A percentile compares a stretch with the other conserved stretches of the same genome.
Evolutionary conservation across 192 early-diverging fungal species (phyloP).

Genomic region (Polychytrium aggregatum): DNA sequence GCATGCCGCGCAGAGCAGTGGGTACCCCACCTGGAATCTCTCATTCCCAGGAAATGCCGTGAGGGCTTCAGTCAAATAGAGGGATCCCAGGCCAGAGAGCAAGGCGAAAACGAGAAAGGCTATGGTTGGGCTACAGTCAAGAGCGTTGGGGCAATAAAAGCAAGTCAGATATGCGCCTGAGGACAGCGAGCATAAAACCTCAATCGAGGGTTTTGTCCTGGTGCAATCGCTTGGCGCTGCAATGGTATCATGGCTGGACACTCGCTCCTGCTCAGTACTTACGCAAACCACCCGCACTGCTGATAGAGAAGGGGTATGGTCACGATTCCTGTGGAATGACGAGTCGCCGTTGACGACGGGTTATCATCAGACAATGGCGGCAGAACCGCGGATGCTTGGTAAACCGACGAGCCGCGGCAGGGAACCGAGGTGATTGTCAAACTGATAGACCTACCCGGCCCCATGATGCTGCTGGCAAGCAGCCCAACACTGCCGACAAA

Average conservation of each 20-base stretch:
- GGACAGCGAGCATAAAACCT: not conserved
- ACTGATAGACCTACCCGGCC: conserved; percentile 20
- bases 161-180: no score
- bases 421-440: not conserved
- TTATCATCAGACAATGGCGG: no score
- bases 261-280: not conserved
- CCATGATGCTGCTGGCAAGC: conserved; percentile 30
- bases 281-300: conserved; percentile 40
- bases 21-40: conserved; percentile 49
- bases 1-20: no score
- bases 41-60: conserved; percentile 61
- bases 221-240: not conserved
- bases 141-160: no score
- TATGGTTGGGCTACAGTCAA: conserved; percentile 46
- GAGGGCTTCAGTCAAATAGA: conserved; percentile 63
- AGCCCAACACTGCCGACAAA: conserved; percentile 33
- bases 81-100: conserved; percentile 45
- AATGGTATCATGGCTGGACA: not conserved
- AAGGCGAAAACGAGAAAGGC: conserved; percentile 43
- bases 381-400: no score
- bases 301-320: conserved; percentile 46
- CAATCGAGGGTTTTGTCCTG: not conserved
- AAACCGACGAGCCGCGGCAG: no score
- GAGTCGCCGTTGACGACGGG: not conserved
- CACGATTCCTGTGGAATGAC: conserved; percentile 14